Evolutionary conservation across 106 monocot species (phyloP).

Genomic region (Dendrobium nobile): DNA sequence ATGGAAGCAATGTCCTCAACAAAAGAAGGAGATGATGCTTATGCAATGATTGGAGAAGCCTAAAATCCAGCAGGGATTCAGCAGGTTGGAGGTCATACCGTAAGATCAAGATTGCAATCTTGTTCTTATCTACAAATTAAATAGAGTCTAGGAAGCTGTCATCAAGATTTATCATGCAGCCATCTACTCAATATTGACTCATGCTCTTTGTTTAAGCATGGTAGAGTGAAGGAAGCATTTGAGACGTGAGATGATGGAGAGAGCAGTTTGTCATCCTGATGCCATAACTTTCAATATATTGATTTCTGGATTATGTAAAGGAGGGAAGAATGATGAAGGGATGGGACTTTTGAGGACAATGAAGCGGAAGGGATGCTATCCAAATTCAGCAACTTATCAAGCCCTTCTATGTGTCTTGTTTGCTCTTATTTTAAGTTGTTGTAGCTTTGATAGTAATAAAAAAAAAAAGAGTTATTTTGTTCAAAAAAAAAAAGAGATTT

Average conservation of each 20-base stretch:
- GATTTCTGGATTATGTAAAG: conserved; percentile 65
- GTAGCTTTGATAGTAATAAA: no score
- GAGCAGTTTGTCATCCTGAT: conserved; percentile 45
- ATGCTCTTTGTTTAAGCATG: conserved; percentile 50
- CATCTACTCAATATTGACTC: conserved; percentile 74
- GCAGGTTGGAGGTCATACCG: neutral
- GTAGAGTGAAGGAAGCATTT: conserved; percentile 59
- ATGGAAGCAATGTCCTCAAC: neutral
- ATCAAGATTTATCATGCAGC: conserved; percentile 18
- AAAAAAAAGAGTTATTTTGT: no score
- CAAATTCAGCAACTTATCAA: conserved; percentile 82
- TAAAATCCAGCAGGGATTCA: neutral
- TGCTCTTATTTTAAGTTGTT: no score
- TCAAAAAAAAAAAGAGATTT: no score
- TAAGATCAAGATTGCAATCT: neutral
- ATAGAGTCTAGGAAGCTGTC: neutral
- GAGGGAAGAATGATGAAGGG: conserved; percentile 47
- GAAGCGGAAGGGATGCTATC: conserved; percentile 59
- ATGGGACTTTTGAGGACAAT: conserved; percentile 61
- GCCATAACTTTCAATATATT: conserved; percentile 67
- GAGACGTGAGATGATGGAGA: conserved; percentile 62
- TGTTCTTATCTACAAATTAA: neutral
- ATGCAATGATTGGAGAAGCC: neutral
- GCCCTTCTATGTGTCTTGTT: conserved; percentile 64
- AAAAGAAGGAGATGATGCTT: conserved; percentile 4